Evolutionary conservation across 257 asterid genomes (phyloP), one percentile per base, ranked within the genome.

Genomic region (Anisodus tanguticus): DNA sequence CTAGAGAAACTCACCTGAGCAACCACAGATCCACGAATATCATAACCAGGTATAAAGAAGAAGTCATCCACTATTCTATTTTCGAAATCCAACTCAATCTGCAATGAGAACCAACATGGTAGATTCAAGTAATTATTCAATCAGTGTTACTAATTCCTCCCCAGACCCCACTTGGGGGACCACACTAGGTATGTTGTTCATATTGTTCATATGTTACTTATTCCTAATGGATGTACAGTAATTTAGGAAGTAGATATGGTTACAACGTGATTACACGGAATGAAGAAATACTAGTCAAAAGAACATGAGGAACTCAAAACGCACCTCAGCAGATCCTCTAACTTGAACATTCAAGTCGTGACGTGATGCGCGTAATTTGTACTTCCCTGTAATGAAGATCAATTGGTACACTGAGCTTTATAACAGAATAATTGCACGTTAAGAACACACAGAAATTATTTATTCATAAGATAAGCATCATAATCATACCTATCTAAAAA

Each of bases 1-100:
- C 31, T 26, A 77, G 47, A 89, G 80, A 84, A 88, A 70, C 55
- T 79, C 88, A 94, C 99, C 99, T 95, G 97, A 84, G 99, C 95
- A 86, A 90, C 97, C 86, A 95, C 99, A 91, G 88, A 82, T 84
- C 98, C 99, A 79, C 91, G 93, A 85, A 94, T 93, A 88, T 93
- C 97, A 85, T 93, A 94, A 80, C 98, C 98, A 62, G 95, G 88
- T 84, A 90, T 91, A 87, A 90, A 93, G 90, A 96, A 96, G 80
- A 92, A 88, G 86, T 92, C 97, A 85, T 91, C 93, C 68, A 91
- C 92, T 87, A 90, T 82, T 53, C 90, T 88, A 57, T 93, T 94
- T 85, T 90, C 91, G 85, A 94, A 96, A 63, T 95, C 96, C 85
- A 96, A 72, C 82, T 91, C 97, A 83, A 94, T 94, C 97, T 95